Evolutionary conservation across 768 basidiomycete species (phyloP), one percentile per base, ranked within the genome.

Genomic region (Leccinellum luteum): DNA sequence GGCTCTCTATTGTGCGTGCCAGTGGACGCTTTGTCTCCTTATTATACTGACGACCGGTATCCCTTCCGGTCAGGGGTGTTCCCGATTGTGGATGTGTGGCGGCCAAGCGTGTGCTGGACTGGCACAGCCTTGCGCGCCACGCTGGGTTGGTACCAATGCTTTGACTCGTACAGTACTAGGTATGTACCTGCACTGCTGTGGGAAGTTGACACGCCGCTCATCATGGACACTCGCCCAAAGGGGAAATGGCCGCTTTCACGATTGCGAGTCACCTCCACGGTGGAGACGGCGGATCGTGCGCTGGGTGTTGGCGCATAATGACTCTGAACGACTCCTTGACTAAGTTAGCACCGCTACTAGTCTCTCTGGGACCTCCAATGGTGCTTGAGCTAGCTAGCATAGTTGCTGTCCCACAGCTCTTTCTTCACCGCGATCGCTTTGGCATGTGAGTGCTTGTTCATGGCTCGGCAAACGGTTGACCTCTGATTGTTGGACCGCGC

Each of bases 11-110:
- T 55, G 54, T 50, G 45, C 55, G 54, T n/a, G n/a, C n/a, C n/a
- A n/a, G n/a, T 62, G 63, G 58, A 52, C 48, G 45, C 60, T 56
- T 69, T 65, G 59, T 56, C 38, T 53, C 60, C 61, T 70, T 73
- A 64, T 70, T 73, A 64, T 69, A 59, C 27, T 23, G 19, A 23
- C 17, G 13, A 38, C 27, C 56, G 58, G 65, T 32, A 25, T 52
- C 56, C 59, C 47, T 54, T 55, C 44, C n/a, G 32, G 14, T 60
- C 67, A 68, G 67, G 67, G 66, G 68, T 25, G 2, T 48, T 60
- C 45, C 68, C 57, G 59, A 64, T 65, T 73, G 45, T 52, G 61
- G 60, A 14, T 12, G 55, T 23, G 55, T 67, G 60, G 60, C 51
- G 60, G 57, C 19, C 27, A 59, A 52, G 52, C 25, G 63, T 48